Evolutionary conservation across 1,139 yeast species (phyloP).

Genomic region (Taphrina betulina): DNA sequence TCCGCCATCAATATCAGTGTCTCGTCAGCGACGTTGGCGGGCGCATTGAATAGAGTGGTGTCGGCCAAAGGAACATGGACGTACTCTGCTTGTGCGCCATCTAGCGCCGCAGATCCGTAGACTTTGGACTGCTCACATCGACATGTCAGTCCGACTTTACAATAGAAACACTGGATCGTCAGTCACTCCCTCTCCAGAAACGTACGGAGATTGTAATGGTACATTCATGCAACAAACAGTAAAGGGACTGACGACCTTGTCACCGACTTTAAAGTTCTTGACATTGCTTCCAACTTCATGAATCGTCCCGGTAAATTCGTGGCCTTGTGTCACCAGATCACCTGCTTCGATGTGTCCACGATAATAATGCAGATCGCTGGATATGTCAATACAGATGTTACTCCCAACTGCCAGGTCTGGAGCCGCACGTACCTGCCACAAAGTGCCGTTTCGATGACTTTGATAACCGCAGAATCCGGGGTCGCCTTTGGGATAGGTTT

Average conservation of each 20-base stretch:
- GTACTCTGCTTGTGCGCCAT: conserved; percentile 63
- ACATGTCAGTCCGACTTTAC: conserved; percentile 55
- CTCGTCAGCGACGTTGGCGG: conserved; percentile 18
- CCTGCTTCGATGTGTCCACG: conserved; percentile 22
- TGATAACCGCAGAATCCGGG: conserved; percentile 54
- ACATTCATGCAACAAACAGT: conserved; percentile 49
- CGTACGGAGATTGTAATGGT: no score
- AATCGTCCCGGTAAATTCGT: conserved; percentile 57
- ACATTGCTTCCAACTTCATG: conserved; percentile 48
- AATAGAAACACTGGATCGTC: conserved; percentile 61
- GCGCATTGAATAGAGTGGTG: conserved; percentile 20
- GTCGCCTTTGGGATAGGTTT: conserved; percentile 50
- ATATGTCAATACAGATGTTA: no score
- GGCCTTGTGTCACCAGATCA: conserved; percentile 53
- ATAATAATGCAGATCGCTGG: no score
- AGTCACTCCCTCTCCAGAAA: no score
- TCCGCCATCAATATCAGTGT: conserved; percentile 43
- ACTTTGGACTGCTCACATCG: conserved; percentile 55
- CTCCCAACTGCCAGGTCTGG: no score
- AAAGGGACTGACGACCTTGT: conserved; percentile 42
- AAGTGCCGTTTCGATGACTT: conserved; percentile 50
- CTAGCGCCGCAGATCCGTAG: conserved; percentile 56
- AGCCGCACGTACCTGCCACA: conserved; percentile 52
- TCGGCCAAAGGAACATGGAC: conserved; percentile 62
- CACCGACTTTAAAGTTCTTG: conserved; percentile 44